Percentiles rank a stretch among this genome's conserved stretches.
phyloP scores from a whole-genome alignment of 805 yeast species.

The Metschnikowia amazonensis region DNA sequence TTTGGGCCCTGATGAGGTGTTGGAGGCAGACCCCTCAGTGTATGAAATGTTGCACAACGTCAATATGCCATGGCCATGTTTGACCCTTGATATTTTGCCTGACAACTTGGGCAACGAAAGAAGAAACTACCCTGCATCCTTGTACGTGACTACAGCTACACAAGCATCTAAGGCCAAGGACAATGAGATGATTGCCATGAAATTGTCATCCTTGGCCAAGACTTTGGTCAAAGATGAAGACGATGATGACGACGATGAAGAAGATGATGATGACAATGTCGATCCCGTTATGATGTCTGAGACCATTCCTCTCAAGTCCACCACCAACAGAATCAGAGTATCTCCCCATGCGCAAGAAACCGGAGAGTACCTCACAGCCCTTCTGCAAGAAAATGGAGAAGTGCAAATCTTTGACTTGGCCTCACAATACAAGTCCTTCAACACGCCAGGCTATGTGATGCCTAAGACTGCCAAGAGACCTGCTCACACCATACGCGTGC shows the following conservation, averaged over 20 bases:
- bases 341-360: constrained; percentile 71
- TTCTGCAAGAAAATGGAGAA: constrained; percentile 88
- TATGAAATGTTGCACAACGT: constrained; percentile 96
- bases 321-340: constrained; percentile 86
- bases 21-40: constrained; percentile 94
- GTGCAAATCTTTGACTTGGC: constrained; percentile 79
- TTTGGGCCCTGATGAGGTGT: constrained; percentile 89
- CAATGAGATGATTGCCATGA: constrained; percentile 82
- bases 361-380: constrained; percentile 82
- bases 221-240: constrained; percentile 84
- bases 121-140: constrained; percentile 81
- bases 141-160: constrained; percentile 86
- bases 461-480: constrained; percentile 79
- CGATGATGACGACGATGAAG: constrained; percentile 69
- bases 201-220: constrained; percentile 74
- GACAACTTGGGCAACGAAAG: constrained; percentile 86
- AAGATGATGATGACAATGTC: constrained; percentile 58
- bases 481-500: constrained; percentile 71
- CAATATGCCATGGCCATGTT: constrained; percentile 94
- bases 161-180: constrained; percentile 87
- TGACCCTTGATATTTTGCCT: constrained; percentile 85
- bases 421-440: constrained; percentile 77
- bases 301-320: constrained; percentile 67
- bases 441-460: constrained; percentile 79
- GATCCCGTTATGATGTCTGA: constrained; percentile 90